phyloP scores from a whole-genome alignment of 2,329 filamentous ascomycete species.

The Pezicula neosporulosa region DNA sequence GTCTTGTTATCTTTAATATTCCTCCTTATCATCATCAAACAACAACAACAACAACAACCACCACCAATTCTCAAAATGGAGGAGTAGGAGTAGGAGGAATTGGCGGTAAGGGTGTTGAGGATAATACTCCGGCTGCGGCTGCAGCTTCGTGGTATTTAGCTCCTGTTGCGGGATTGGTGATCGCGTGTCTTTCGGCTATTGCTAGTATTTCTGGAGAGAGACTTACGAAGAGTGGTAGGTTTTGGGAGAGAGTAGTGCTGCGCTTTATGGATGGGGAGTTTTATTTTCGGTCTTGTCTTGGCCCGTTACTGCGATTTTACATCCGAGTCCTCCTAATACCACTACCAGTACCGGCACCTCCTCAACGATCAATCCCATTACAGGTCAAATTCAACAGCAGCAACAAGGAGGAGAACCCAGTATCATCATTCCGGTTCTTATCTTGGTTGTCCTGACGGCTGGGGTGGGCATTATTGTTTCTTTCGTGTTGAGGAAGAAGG shows the following conservation, averaged over 20 bases:
- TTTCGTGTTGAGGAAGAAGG: conserved; percentile 11
- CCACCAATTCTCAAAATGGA: no score
- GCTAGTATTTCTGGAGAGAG: conserved; percentile 18
- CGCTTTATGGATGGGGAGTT: conserved; percentile 17
- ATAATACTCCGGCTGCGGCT: no score
- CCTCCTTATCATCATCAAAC: background rate
- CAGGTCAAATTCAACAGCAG: no score
- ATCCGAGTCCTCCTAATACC: background rate
- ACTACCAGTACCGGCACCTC: no score
- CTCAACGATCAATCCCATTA: no score
- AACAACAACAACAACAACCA: no score
- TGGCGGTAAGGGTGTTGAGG: background rate
- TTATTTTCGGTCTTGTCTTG: conserved; percentile 7
- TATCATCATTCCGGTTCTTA: background rate
- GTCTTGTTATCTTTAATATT: conserved; percentile 17
- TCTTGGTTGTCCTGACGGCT: conserved; percentile 3
- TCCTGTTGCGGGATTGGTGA: conserved; percentile 13
- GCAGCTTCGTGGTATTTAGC: conserved; percentile 14
- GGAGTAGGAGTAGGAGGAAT: no score
- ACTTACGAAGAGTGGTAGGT: conserved; percentile 16
- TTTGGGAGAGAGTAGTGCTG: conserved; percentile 18
- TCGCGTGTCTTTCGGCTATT: conserved; percentile 15
- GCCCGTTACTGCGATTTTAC: background rate
- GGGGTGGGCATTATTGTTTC: conserved; percentile 14
- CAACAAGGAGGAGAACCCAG: background rate